Evolutionary conservation across 257 asterid genomes (phyloP).

Genomic region (Phtheirospermum japonicum): DNA sequence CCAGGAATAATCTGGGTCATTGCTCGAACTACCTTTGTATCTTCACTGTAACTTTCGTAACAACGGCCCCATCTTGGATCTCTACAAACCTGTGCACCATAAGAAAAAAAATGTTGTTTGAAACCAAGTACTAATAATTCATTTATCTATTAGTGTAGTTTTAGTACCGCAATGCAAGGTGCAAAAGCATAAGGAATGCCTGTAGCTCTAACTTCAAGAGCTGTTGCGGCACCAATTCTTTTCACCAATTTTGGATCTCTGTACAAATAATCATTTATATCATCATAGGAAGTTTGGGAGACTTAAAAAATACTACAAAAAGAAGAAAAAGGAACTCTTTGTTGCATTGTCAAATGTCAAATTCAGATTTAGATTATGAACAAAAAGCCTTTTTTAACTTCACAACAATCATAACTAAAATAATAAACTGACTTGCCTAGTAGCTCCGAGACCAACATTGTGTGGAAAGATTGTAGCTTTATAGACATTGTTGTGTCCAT

Average conservation of each 20-base stretch:
- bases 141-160: too few species aligned
- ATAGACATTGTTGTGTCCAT: too few species aligned
- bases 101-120: too few species aligned
- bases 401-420: too few species aligned
- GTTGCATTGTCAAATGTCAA: too few species aligned
- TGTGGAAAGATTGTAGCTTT: neutral
- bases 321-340: too few species aligned
- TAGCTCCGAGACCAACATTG: neutral
- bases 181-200: slow-evolving; percentile 32
- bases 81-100: slow-evolving; percentile 22
- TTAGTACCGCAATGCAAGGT: slow-evolving; percentile 36
- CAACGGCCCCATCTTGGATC: slow-evolving; percentile 35
- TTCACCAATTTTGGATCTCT: slow-evolving; percentile 30
- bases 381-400: too few species aligned
- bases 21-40: slow-evolving; percentile 8
- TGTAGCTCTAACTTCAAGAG: slow-evolving; percentile 32
- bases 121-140: too few species aligned
- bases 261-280: too few species aligned
- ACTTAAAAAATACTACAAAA: too few species aligned
- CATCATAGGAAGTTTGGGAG: too few species aligned
- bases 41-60: neutral
- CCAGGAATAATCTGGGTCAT: slow-evolving; percentile 31
- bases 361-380: too few species aligned
- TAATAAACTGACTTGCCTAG: neutral
- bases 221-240: slow-evolving; percentile 34